Base-by-base conservation (phyloP, 2,329 filamentous ascomycete species). In the Trichoderma sp. region DNA sequence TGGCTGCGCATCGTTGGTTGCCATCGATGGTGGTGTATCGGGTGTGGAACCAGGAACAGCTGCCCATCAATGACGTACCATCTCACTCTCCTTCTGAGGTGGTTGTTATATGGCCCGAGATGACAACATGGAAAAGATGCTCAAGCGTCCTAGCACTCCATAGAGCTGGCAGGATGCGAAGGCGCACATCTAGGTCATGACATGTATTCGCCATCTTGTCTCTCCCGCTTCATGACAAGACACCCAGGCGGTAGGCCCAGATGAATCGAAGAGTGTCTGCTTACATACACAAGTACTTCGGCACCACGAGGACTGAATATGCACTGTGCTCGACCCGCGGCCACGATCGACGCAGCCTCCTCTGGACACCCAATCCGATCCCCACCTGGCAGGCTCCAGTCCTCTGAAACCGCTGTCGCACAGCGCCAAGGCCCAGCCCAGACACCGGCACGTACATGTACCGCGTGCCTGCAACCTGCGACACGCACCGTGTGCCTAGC, bases 1-100 rank as follows among this genome's bases (percentile, higher is more conserved):
- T 60, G 63, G 63, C 63, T 59, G 63, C 63, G 63, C 55, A 60
- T 60, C 56, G 51, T 56, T 41, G 55, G 41, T 47, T 45, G 60
- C 60, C 60, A 62, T 54, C 41, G 41, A 26, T 19, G 47, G 47
- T 55, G 48, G 60, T 47, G 50, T 45, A 54, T 47, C 10, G n/a
- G 19, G 24, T 63, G 60, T 63, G 60, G 60, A 47, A 63, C 50
- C 48, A 55, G 60, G 41, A 63, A 54, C 50, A 21, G 26, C 50
- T 48, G 56, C 43, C 19, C 39, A 39, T 44, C 48, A 59, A 63
- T 63, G 60, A 63, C 60, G 60, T 63, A 63, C 43, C 34, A 39
- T 51, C 41, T 54, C 28, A 52, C 17, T 39, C 34, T 39, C 3
- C 3, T 39, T 39, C 26, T 52, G 21, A n/a, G 50, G 28, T 34